Conservation (phyloP, 371 early-diverging fungal genomes). For the Actinomortierella ambigua region DNA sequence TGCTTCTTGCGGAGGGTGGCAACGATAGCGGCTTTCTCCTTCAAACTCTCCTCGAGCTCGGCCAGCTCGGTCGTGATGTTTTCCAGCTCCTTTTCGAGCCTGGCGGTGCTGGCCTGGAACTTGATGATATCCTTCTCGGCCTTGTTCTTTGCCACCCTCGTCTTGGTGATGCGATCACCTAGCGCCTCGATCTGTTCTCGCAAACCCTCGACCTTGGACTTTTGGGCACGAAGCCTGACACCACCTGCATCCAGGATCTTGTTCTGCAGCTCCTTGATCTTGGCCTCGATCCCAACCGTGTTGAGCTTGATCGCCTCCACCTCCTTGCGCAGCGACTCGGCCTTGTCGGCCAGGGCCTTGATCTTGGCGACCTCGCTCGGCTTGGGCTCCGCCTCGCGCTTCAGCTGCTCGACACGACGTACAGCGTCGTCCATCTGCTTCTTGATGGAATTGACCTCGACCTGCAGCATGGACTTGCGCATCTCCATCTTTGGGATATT, state of each 20-base stretch:
- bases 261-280: slow-evolving; percentile 78
- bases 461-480: slow-evolving; percentile 71
- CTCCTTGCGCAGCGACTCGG: slow-evolving; percentile 49
- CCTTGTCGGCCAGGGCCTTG: slow-evolving; percentile 51
- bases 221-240: slow-evolving; percentile 83
- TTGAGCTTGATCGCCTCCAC: slow-evolving; percentile 49
- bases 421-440: slow-evolving; percentile 68
- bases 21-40: slow-evolving; percentile 52
- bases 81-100: slow-evolving; percentile 69
- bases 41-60: slow-evolving; percentile 60
- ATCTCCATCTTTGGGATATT: slow-evolving; percentile 70
- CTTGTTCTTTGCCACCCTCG: slow-evolving; percentile 71
- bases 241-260: slow-evolving; percentile 93
- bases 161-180: slow-evolving; percentile 67
- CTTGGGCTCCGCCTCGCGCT: slow-evolving; percentile 52
- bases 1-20: slow-evolving; percentile 56
- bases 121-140: slow-evolving; percentile 78
- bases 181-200: slow-evolving; percentile 73
- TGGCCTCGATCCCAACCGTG: slow-evolving; percentile 61
- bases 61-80: slow-evolving; percentile 65
- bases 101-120: slow-evolving; percentile 64
- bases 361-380: slow-evolving; percentile 50
- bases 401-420: slow-evolving; percentile 56
- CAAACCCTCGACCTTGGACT: slow-evolving; percentile 82
- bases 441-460: slow-evolving; percentile 72